phyloP scores from a whole-genome alignment of 495 filamentous ascomycete species.

The Tetracladium marchalianum region DNA sequence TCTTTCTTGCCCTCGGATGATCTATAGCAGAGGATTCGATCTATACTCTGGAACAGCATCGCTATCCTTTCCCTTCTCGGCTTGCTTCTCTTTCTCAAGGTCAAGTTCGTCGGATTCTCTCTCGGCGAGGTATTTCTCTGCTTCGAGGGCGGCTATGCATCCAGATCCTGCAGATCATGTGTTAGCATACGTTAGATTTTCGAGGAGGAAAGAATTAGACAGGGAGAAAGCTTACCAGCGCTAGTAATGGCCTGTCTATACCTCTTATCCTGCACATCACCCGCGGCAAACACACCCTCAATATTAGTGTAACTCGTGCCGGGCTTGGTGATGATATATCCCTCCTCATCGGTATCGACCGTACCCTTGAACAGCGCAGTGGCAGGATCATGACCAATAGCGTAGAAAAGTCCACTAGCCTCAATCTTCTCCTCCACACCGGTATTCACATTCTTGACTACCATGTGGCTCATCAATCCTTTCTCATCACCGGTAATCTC shows the following conservation, averaged over 20 bases:
- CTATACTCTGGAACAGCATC: slow-evolving; percentile 49
- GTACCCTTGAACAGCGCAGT: slow-evolving; percentile 80
- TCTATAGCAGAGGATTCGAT: slow-evolving; percentile 52
- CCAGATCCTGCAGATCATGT: slow-evolving; percentile 57
- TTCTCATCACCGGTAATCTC: slow-evolving; percentile 79
- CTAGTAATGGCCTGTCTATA: slow-evolving; percentile 97
- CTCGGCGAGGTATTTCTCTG: slow-evolving; percentile 84
- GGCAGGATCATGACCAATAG: slow-evolving; percentile 92
- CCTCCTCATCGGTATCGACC: slow-evolving; percentile 74
- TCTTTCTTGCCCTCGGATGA: not conserved
- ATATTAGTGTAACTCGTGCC: slow-evolving; percentile 83
- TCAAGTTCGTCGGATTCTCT: slow-evolving; percentile 43
- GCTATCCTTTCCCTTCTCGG: slow-evolving; percentile 20
- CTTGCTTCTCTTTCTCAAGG: slow-evolving; percentile 21
- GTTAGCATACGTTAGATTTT: slow-evolving; percentile 24
- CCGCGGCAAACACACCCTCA: slow-evolving; percentile 90
- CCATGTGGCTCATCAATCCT: slow-evolving; percentile 77
- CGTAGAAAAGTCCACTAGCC: slow-evolving; percentile 94
- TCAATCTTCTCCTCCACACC: slow-evolving; percentile 72
- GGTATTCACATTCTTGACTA: slow-evolving; percentile 66
- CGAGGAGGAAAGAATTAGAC: not conserved
- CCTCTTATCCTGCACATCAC: slow-evolving; percentile 96
- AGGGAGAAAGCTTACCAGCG: slow-evolving; percentile 73
- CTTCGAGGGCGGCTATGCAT: slow-evolving; percentile 89
- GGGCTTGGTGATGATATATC: slow-evolving; percentile 81